Percentiles rank a stretch among this genome's conserved stretches.
phyloP scores from a whole-genome alignment of 805 yeast genomes.

The Candida taoyuanica region DNA sequence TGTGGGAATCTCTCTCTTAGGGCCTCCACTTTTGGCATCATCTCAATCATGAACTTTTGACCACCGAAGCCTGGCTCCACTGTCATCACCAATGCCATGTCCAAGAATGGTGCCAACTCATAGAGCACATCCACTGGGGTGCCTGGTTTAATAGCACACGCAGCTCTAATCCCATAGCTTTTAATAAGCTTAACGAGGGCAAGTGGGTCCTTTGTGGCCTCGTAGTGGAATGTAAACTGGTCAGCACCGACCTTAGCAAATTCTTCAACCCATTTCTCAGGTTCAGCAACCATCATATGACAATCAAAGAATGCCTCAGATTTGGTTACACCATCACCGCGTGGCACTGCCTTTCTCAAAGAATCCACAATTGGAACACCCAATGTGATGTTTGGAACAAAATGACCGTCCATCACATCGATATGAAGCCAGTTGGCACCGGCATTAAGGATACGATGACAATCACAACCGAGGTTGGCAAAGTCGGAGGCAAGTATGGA shows the following conservation, averaged over 20 bases:
- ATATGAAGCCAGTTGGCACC: constrained; percentile 97
- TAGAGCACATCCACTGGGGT: constrained; percentile 81
- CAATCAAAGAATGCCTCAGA: constrained; percentile 74
- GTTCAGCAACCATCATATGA: constrained; percentile 95
- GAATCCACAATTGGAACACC: constrained; percentile 88
- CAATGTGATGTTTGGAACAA: constrained; percentile 92
- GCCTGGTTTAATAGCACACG: constrained; percentile 90
- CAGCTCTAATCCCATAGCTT: constrained; percentile 82
- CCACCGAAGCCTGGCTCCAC: constrained; percentile 99
- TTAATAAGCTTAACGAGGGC: constrained; percentile 73
- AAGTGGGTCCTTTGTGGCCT: constrained; percentile 77
- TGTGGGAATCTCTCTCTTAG: constrained; percentile 72
- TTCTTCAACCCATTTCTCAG: constrained; percentile 91
- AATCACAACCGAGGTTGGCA: constrained; percentile 82
- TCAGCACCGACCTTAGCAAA: constrained; percentile 94
- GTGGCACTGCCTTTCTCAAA: constrained; percentile 73
- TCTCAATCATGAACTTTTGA: constrained; percentile 88
- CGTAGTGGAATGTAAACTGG: constrained; percentile 94
- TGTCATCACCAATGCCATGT: constrained; percentile 97
- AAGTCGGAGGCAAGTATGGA: constrained; percentile 91
- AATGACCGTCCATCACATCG: constrained; percentile 98
- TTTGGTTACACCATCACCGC: constrained; percentile 43
- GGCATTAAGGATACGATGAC: constrained; percentile 70
- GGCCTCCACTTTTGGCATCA: constrained; percentile 92
- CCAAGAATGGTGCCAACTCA: constrained; percentile 71